Conservation (phyloP, 2,329 filamentous ascomycete species). For the Pleoardoris graminearum region DNA sequence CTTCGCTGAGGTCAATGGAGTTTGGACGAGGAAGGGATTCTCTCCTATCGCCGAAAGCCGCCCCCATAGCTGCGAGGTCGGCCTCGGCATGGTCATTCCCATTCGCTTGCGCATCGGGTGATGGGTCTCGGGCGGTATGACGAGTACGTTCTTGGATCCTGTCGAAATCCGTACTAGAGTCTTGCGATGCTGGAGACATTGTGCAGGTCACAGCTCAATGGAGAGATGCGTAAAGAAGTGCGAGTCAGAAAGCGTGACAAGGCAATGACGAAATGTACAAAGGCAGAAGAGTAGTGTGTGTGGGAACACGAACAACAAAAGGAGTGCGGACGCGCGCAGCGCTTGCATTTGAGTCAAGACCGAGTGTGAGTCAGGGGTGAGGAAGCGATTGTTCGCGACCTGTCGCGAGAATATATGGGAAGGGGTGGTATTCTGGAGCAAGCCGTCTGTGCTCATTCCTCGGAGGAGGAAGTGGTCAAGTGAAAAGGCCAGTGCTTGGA, state of each 20-base stretch:
- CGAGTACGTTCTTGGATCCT: constrained; percentile 3
- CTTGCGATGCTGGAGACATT: constrained; percentile 8
- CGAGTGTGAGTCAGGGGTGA: not conserved
- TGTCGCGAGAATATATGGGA: constrained; percentile 1
- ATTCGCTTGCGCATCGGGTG: not conserved
- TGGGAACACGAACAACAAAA: not conserved
- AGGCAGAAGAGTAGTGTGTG: not conserved
- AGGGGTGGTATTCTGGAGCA: not conserved
- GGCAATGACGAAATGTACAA: not conserved
- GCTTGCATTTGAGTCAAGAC: not conserved
- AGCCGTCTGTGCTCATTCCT: not conserved
- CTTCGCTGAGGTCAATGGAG: constrained; percentile 11
- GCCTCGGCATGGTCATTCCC: not conserved
- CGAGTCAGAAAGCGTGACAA: not conserved
- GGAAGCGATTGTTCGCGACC: not conserved
- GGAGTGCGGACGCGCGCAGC: not conserved
- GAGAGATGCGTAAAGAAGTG: not conserved
- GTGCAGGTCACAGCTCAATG: not conserved
- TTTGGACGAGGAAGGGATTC: constrained; percentile 3
- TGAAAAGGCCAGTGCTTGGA: constrained; percentile 6
- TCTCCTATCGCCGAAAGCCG: constrained; percentile 4
- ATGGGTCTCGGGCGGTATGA: constrained; percentile 1
- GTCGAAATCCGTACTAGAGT: constrained; percentile 5
- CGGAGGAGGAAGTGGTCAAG: not conserved
- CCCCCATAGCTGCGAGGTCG: constrained; percentile 10